These are phyloP conservation scores for Macadamia tetraphylla DNA, from an alignment of 164 flowering plant genomes.

Conservation along the genomic window DNA sequence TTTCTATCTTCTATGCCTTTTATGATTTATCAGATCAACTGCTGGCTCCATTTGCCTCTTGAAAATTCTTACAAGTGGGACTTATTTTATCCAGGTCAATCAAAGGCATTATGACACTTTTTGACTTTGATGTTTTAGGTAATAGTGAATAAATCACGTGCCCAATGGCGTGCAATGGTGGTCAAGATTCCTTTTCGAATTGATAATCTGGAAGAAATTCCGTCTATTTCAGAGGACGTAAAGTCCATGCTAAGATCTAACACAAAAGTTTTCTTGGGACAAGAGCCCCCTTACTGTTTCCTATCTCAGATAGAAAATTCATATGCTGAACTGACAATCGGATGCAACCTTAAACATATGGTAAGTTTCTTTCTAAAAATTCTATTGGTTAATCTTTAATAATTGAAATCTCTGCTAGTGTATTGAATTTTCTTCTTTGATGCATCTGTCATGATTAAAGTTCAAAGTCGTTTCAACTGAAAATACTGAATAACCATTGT, in stretches of 20 bases:
- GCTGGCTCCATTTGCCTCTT: too few relatives aligned
- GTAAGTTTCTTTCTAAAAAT: conserved; percentile 26
- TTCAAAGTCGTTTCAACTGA: too few relatives aligned
- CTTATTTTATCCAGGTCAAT: not conserved
- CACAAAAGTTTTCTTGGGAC: conserved; percentile 61
- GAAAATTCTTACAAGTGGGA: too few relatives aligned
- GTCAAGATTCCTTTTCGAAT: conserved; percentile 57
- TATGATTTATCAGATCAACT: too few relatives aligned
- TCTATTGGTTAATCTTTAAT: not conserved
- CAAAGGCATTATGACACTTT: not conserved
- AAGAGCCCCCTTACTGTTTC: conserved; percentile 83
- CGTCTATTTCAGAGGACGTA: conserved; percentile 62
- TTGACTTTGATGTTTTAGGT: conserved; percentile 33
- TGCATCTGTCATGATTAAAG: not conserved
- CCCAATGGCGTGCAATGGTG: conserved; percentile 61
- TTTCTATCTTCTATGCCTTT: too few relatives aligned
- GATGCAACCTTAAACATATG: conserved; percentile 75
- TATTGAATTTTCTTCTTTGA: not conserved
- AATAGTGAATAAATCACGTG: conserved; percentile 91
- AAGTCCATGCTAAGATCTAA: conserved; percentile 62
- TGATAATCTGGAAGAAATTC: conserved; percentile 59
- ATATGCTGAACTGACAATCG: conserved; percentile 69
- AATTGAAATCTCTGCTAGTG: not conserved
- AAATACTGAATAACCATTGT: too few relatives aligned
- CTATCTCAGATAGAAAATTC: conserved; percentile 69